Evolutionary conservation across 805 yeast species (phyloP), one percentile per base, ranked within the genome.

Genomic region (Kodamaea laetipori): DNA sequence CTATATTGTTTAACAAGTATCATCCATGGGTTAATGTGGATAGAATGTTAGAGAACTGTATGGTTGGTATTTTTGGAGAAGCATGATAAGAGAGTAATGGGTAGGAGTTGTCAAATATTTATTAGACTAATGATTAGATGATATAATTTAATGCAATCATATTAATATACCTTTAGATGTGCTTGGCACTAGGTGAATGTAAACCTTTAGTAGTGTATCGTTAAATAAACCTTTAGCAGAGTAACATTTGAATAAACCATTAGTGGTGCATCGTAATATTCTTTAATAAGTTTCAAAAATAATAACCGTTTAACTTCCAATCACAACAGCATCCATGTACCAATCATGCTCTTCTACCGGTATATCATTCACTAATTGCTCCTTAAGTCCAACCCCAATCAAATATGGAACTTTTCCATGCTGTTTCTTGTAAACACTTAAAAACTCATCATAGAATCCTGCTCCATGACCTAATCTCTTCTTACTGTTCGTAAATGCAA

Each of bases 391-490:
- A 3, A 85, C 59, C 0, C 90, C 95, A 1, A 87, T 56, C 25
- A 81, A 53, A 26, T 57, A 59, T 0, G 85, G 84, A 12, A 36
- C 50, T 16, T 46, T 45, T 3, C 53, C 48, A 42, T 50, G 53
- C 36, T 53, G 55, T 10, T 48, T 36, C 10, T 36, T 12, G 44
- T 63, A 58, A 17, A 44, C 52, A 34, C 30, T 51, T 24, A 66
- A 63, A 57, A 56, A 72, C 53, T 84, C 88, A 60, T 92, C 99
- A 60, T 94, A 92, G 61, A 79, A 90, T 0, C 97, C 99, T 4
- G 83, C 92, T 1, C 99, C 99, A 59, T 89, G 95, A 1, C 99
- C 99, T 41, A 92, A 59, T 42, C 99, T 61, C 9, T 69, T 60
- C 16, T 81, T 63, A 1, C 46, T 45, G 4, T 19, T 50, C 1